A percentile compares a stretch with the other conserved stretches of the same genome.
Conservation (phyloP, 108 stramenopile genomes). For the Stephanodiscus minutulus region DNA sequence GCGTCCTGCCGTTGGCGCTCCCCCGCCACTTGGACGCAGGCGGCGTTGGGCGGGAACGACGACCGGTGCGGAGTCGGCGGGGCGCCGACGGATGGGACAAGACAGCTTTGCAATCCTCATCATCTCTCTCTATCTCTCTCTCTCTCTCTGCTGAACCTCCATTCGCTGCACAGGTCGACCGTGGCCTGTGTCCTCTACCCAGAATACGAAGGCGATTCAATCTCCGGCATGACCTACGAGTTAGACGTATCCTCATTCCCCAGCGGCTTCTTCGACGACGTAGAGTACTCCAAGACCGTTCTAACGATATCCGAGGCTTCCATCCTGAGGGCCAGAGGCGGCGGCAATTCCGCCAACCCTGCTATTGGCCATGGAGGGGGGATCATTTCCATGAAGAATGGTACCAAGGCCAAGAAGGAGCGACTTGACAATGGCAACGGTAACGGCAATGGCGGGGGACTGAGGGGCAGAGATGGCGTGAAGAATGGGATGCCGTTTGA, state of each 20-base stretch:
- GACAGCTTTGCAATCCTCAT: no score
- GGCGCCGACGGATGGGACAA: no score
- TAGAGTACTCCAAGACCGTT: not conserved
- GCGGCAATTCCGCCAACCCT: not conserved
- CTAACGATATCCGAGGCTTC: not conserved
- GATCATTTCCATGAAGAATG: not conserved
- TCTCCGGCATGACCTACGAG: not conserved
- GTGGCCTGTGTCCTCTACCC: not conserved
- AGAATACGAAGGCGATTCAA: not conserved
- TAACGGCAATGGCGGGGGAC: not conserved
- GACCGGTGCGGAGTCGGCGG: no score
- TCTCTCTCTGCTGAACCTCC: not conserved
- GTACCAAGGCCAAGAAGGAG: not conserved
- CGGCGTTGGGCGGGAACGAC: no score
- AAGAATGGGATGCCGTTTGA: no score
- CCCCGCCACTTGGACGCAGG: no score
- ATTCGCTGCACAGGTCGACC: not conserved
- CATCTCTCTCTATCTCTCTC: not conserved
- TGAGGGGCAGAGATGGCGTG: not conserved
- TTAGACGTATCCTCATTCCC: not conserved
- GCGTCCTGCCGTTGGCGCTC: no score
- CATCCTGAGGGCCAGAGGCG: not conserved
- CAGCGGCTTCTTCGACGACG: not conserved
- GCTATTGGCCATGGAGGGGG: constrained; percentile 2
- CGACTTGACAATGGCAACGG: not conserved